These are phyloP conservation scores for Croton laevigatus DNA, from an alignment of 441 rosid genomes.

Conservation along the genomic window DNA sequence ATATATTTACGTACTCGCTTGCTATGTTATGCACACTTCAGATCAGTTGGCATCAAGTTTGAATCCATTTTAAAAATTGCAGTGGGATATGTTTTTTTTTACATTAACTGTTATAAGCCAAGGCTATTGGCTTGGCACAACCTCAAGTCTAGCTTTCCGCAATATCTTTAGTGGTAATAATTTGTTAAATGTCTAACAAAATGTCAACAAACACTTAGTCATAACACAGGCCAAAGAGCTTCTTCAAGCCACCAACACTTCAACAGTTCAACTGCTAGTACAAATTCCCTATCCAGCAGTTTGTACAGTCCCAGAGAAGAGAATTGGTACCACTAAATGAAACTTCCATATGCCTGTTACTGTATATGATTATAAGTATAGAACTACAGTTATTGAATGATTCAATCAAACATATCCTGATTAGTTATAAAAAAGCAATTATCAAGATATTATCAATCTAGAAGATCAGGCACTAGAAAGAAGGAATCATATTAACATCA, in stretches of 20 bases:
- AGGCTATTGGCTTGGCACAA: too few relatives aligned
- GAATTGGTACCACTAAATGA: not conserved
- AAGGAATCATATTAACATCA: not conserved
- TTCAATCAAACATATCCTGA: not conserved
- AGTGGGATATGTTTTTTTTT: too few relatives aligned
- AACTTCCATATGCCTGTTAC: not conserved
- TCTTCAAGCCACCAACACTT: not conserved
- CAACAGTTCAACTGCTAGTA: not conserved
- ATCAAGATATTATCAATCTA: slow-evolving; percentile 1
- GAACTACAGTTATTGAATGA: not conserved
- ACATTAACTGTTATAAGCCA: too few relatives aligned
- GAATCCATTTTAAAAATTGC: too few relatives aligned
- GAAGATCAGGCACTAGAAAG: not conserved
- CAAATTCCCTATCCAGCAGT: not conserved
- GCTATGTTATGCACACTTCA: too few relatives aligned
- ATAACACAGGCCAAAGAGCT: not conserved
- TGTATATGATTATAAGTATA: not conserved
- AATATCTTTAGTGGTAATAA: too few relatives aligned
- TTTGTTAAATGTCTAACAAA: too few relatives aligned
- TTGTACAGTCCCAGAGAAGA: not conserved
- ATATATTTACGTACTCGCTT: too few relatives aligned
- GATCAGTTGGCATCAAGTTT: not conserved
- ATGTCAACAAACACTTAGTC: too few relatives aligned
- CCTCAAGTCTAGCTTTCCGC: too few relatives aligned
- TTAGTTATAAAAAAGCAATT: not conserved